Conservation (phyloP, 768 basidiomycete genomes). For the Leccinum longicurvipes region DNA sequence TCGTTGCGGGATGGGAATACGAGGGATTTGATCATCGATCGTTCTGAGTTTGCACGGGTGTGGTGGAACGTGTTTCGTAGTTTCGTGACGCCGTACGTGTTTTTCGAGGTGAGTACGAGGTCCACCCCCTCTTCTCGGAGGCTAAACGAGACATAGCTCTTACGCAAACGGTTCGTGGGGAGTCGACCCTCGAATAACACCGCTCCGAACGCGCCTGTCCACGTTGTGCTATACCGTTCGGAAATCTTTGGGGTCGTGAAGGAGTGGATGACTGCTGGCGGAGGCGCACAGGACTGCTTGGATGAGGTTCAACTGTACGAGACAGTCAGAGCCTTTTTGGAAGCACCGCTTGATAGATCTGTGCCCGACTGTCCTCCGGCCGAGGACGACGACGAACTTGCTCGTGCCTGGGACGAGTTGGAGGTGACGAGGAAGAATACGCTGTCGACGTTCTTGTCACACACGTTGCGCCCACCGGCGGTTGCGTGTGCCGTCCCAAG, state of each 20-base stretch:
- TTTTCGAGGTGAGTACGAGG: conserved; percentile 67
- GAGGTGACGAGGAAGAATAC: conserved; percentile 42
- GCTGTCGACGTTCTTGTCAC: conserved; percentile 44
- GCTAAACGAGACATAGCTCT: conserved; percentile 43
- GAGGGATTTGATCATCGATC: conserved; percentile 68
- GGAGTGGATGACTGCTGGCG: conserved; percentile 71
- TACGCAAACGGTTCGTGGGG: conserved; percentile 70
- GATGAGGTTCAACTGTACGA: conserved; percentile 65
- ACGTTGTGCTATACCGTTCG: conserved; percentile 49
- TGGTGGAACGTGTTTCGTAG: conserved; percentile 87
- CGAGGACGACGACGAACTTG: conserved; percentile 42
- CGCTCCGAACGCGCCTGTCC: conserved; percentile 41
- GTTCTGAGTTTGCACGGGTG: conserved; percentile 64
- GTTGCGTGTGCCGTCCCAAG: conserved; percentile 27
- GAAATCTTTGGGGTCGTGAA: conserved; percentile 63
- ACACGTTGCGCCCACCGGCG: conserved; percentile 59
- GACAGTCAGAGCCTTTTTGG: conserved; percentile 59
- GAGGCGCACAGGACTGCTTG: conserved; percentile 75
- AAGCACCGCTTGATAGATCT: conserved; percentile 49
- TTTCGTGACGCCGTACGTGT: conserved; percentile 75
- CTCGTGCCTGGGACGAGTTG: conserved; percentile 45
- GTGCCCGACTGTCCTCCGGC: conserved; percentile 36
- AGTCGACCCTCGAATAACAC: conserved; percentile 42
- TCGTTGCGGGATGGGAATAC: conserved; percentile 72
- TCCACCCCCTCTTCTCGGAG: neutral